Evolutionary conservation across 345 rosid species (phyloP).

Genomic region (Acer yangbiense): DNA sequence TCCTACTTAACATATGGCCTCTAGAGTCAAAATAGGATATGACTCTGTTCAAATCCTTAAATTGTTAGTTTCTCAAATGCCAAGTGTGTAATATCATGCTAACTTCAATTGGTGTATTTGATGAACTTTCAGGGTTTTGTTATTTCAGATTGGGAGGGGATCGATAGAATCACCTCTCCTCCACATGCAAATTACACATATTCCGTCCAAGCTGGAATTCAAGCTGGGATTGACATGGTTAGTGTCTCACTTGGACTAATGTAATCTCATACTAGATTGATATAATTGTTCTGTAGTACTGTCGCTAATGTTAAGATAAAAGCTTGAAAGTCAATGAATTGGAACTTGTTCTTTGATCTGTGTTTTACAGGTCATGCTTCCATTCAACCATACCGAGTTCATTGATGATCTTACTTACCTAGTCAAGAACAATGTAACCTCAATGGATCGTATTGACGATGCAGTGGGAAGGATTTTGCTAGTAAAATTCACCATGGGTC

Average conservation of each 20-base stretch:
- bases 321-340: not conserved
- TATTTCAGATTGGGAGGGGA: conserved; percentile 94
- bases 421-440: conserved; percentile 58
- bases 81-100: conserved; percentile 12
- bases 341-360: not conserved
- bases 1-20: not conserved
- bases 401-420: conserved; percentile 64
- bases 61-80: not conserved
- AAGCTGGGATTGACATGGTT: conserved; percentile 97
- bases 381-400: conserved; percentile 70
- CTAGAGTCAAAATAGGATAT: not conserved
- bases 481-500: conserved; percentile 88
- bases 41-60: not conserved
- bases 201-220: conserved; percentile 72
- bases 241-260: conserved; percentile 25
- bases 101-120: conserved; percentile 13
- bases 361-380: conserved; percentile 84
- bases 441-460: conserved; percentile 86
- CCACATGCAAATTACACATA: conserved; percentile 74
- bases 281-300: not conserved
- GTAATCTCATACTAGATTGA: not conserved
- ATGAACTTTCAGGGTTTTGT: conserved; percentile 78
- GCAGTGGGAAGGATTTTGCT: conserved; percentile 80
- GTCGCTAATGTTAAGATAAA: not conserved
- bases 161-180: conserved; percentile 83